Percentiles rank a stretch among this genome's conserved stretches.
phyloP scores from a whole-genome alignment of 257 asterid genomes.

The Linaria vulgaris region DNA sequence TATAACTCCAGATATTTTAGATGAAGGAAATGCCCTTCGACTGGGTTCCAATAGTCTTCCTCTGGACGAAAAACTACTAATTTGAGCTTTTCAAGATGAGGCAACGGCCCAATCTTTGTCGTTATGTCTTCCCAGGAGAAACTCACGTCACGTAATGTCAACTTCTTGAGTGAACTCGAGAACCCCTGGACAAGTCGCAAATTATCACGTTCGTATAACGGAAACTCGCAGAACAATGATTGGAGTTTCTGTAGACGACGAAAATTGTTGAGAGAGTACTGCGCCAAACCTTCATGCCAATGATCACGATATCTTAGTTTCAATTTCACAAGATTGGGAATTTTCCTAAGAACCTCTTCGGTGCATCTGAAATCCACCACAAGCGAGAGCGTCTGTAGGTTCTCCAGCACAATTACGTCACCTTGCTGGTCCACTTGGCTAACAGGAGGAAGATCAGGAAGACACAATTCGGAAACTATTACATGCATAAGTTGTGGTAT shows the following conservation, averaged over 20 bases:
- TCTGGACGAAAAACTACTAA: no score
- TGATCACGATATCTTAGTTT: no score
- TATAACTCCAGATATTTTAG: no score
- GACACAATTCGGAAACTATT: background rate
- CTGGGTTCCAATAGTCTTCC: no score
- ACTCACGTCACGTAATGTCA: no score
- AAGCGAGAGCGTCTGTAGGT: conserved; percentile 14
- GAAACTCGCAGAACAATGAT: background rate
- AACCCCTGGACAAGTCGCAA: background rate
- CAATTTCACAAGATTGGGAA: conserved; percentile 11
- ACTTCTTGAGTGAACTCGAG: no score
- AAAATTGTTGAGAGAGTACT: background rate
- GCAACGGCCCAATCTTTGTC: no score
- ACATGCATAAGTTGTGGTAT: conserved; percentile 22
- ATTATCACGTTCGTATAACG: background rate
- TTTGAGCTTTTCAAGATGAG: no score
- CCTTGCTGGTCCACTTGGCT: background rate
- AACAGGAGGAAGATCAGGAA: conserved; percentile 7
- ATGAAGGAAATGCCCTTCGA: no score
- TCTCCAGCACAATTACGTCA: background rate
- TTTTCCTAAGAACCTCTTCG: conserved; percentile 11
- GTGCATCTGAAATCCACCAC: background rate
- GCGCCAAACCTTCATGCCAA: background rate
- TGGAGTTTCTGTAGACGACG: background rate
- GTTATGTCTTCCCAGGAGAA: no score